Conservation (phyloP, 1,139 yeast genomes). For the Zygoascus meyerae region DNA sequence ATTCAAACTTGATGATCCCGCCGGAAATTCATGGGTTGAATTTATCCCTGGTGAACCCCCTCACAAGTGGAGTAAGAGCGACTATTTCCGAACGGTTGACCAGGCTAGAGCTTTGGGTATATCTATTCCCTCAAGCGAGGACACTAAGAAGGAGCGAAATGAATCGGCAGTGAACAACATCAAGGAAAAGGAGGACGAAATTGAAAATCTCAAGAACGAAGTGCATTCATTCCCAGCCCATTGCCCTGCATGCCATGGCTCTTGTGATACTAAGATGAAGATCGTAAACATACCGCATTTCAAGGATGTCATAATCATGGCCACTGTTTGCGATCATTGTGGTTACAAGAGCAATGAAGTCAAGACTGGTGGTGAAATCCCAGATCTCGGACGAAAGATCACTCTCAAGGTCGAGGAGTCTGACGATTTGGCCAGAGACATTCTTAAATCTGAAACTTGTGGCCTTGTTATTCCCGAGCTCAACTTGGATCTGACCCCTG, state of each 20-base stretch:
- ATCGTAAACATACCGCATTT: constrained; percentile 95
- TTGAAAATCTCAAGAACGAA: constrained; percentile 79
- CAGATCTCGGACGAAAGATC: constrained; percentile 73
- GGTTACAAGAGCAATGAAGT: constrained; percentile 98
- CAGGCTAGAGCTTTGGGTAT: constrained; percentile 88
- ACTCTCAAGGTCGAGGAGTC: constrained; percentile 77
- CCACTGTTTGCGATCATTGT: constrained; percentile 86
- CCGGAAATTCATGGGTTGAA: constrained; percentile 97
- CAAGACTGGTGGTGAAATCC: constrained; percentile 96
- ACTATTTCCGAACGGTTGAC: constrained; percentile 80
- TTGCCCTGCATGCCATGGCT: constrained; percentile 80
- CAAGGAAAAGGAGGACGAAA: constrained; percentile 45
- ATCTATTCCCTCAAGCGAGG: constrained; percentile 55
- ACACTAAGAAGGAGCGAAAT: constrained; percentile 28
- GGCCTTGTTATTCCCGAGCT: constrained; percentile 82
- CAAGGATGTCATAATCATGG: constrained; percentile 95
- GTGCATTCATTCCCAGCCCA: constrained; percentile 91
- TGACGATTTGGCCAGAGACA: constrained; percentile 91
- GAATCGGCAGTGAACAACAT: constrained; percentile 30
- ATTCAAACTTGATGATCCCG: constrained; percentile 81
- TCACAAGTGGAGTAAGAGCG: constrained; percentile 85
- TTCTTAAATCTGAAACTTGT: constrained; percentile 91
- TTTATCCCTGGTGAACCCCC: constrained; percentile 81
- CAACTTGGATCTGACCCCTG: constrained; percentile 85
- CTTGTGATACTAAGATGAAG: constrained; percentile 94